These are phyloP conservation scores for Lindgomyces ingoldianus DNA, from an alignment of 495 filamentous ascomycete species.

Conservation along the genomic window DNA sequence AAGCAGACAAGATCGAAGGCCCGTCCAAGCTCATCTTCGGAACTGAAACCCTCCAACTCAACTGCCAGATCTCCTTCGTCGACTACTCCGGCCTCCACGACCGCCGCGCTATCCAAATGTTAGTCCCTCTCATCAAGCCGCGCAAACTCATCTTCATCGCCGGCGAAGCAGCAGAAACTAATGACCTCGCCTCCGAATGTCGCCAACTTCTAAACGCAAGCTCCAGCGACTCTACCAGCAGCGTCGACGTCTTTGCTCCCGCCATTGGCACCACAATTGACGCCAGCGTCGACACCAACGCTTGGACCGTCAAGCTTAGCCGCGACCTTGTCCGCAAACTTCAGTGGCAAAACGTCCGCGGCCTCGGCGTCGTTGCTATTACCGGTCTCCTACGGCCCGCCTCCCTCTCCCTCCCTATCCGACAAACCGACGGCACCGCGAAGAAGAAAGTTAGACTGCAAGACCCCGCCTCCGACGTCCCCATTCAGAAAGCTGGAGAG, in stretches of 20 bases:
- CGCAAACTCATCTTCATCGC: constrained; percentile 88
- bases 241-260: constrained; percentile 76
- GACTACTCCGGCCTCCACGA: constrained; percentile 94
- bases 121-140: constrained; percentile 91
- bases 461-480: constrained; percentile 47
- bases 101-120: constrained; percentile 86
- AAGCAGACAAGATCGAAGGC: constrained; percentile 56
- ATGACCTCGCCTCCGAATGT: constrained; percentile 75
- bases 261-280: constrained; percentile 68
- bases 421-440: constrained; percentile 44
- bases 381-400: constrained; percentile 60
- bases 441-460: constrained; percentile 68
- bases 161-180: constrained; percentile 75
- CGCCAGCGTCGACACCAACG: constrained; percentile 95
- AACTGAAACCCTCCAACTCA: constrained; percentile 61
- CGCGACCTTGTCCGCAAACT: constrained; percentile 77
- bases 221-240: constrained; percentile 47
- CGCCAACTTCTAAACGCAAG: constrained; percentile 67
- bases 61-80: constrained; percentile 77
- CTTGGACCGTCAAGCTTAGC: constrained; percentile 90
- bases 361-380: constrained; percentile 83
- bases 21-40: constrained; percentile 73
- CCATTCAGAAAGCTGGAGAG: no score
- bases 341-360: constrained; percentile 92
- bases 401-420: constrained; percentile 34